phyloP scores from a whole-genome alignment of 306 rosid genomes.

The Erythrophleum fordii region DNA sequence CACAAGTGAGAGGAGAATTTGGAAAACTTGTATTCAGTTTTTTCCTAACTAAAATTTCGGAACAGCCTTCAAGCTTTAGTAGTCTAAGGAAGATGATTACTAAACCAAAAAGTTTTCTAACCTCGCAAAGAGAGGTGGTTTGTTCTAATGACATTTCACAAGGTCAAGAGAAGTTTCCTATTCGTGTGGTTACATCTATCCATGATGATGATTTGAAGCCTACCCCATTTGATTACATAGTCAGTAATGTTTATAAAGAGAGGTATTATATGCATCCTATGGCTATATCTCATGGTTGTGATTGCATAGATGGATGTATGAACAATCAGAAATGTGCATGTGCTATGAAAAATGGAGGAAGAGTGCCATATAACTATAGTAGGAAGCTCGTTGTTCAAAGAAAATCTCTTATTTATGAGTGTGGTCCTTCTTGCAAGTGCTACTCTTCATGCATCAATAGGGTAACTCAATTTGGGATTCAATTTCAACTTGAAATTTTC shows the following conservation, averaged over 20 bases:
- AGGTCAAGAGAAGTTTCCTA: conserved; percentile 21
- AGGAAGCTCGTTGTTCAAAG: background rate
- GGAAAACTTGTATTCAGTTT: conserved; percentile 52
- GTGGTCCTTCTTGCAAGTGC: conserved; percentile 48
- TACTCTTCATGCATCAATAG: conserved; percentile 43
- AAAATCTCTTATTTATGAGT: conserved; percentile 39
- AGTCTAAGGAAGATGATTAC: background rate
- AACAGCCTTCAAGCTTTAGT: conserved; percentile 21
- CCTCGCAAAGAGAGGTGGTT: background rate
- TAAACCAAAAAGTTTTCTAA: background rate
- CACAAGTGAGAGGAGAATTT: conserved; percentile 36
- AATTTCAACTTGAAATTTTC: conserved; percentile 49
- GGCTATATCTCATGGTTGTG: background rate
- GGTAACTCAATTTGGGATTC: conserved; percentile 38
- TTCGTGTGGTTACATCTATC: conserved; percentile 30
- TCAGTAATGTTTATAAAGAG: conserved; percentile 2
- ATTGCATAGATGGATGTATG: conserved; percentile 36
- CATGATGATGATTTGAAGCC: conserved; percentile 5
- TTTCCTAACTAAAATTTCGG: conserved; percentile 15
- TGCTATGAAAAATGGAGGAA: conserved; percentile 41
- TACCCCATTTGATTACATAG: conserved; percentile 31
- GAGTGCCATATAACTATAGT: conserved; percentile 5
- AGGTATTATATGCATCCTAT: background rate
- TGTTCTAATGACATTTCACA: background rate
- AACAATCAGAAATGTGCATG: conserved; percentile 37